A percentile compares a stretch with the other conserved stretches of the same genome.
Conservation (phyloP, 345 rosid species). For the Eucalyptus guilfoylei region DNA sequence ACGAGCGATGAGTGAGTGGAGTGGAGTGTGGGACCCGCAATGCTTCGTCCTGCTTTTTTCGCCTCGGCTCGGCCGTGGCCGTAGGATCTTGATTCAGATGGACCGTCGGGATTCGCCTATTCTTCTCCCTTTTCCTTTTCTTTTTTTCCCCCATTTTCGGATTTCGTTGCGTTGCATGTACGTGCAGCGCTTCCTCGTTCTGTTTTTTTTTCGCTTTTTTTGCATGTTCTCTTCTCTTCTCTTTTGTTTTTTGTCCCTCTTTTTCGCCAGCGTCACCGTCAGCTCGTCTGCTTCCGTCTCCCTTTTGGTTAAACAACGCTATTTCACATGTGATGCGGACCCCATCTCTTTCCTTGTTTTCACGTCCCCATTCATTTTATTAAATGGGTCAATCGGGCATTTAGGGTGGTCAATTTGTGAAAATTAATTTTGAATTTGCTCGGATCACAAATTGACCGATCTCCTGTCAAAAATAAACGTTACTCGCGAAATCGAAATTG, state of each 20-base stretch:
- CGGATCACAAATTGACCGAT: not conserved
- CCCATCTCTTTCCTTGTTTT: not conserved
- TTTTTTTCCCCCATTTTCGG: not conserved
- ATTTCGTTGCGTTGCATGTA: not conserved
- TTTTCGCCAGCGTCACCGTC: not conserved
- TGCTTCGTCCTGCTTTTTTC: no score
- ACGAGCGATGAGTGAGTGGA: not conserved
- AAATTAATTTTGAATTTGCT: not conserved
- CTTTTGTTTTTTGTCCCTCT: not conserved
- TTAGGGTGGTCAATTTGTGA: not conserved
- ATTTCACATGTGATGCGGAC: not conserved
- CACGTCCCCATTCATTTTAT: not conserved
- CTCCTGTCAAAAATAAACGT: not conserved
- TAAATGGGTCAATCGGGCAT: not conserved
- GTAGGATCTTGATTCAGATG: not conserved
- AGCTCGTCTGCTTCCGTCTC: not conserved
- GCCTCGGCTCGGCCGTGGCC: not conserved
- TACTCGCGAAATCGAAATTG: not conserved
- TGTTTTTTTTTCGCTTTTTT: not conserved
- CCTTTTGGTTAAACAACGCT: not conserved
- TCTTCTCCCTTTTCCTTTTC: accelerated
- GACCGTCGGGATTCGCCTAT: not conserved
- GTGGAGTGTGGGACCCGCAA: not conserved
- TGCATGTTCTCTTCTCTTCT: not conserved
- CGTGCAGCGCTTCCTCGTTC: not conserved